These are phyloP conservation scores for Dipteronia dyeriana DNA, from an alignment of 345 rosid genomes.

Conservation along the genomic window DNA sequence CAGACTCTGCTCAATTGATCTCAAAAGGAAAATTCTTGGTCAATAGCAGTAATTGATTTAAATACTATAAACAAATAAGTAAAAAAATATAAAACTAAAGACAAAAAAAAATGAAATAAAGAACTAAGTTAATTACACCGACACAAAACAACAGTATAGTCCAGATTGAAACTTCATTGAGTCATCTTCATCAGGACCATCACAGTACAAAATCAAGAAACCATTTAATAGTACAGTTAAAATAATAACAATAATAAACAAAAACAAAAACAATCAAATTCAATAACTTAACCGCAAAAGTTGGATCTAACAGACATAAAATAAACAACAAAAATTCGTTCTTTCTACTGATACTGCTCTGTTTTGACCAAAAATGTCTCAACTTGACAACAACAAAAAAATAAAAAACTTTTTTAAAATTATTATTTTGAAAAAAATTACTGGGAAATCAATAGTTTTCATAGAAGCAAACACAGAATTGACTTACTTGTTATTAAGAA, in stretches of 20 bases:
- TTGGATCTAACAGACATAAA: conserved; percentile 28
- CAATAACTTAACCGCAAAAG: conserved; percentile 9
- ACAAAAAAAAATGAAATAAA: conserved; percentile 23
- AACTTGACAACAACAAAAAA: neutral
- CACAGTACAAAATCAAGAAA: neutral
- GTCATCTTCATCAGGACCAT: conserved; percentile 1
- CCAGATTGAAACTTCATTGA: neutral
- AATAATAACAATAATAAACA: neutral
- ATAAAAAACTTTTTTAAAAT: neutral
- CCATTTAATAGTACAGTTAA: neutral
- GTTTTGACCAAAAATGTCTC: conserved; percentile 2
- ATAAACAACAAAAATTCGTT: neutral
- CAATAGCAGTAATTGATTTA: neutral
- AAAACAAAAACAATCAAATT: neutral
- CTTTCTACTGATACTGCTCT: neutral
- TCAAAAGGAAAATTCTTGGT: neutral
- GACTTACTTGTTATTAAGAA: conserved; percentile 86
- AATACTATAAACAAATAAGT: conserved; percentile 9
- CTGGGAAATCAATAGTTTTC: conserved; percentile 26
- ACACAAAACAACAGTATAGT: neutral
- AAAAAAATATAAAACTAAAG: conserved; percentile 4
- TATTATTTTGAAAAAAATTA: neutral
- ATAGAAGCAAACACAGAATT: conserved; percentile 25
- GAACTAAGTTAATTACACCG: conserved; percentile 31
- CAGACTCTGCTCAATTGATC: neutral